phyloP scores from a whole-genome alignment of 352 stramenopile genomes.

The Phytophthora nicotianae region DNA sequence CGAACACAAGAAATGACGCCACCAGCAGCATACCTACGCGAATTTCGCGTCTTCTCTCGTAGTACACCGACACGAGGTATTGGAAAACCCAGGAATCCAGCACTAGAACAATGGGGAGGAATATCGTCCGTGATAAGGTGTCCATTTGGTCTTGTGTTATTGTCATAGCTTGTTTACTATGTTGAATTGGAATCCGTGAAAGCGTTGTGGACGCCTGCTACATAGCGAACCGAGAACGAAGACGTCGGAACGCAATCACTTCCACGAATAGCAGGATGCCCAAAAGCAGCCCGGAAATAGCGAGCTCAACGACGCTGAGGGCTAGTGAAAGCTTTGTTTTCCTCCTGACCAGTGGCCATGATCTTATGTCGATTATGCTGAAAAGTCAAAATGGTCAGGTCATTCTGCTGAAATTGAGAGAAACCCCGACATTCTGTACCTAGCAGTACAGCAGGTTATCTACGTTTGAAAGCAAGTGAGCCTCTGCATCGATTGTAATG shows the following conservation, averaged over 20 bases:
- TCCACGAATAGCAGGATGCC: neutral
- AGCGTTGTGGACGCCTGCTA: neutral
- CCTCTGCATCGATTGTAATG: no score
- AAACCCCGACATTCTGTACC: no score
- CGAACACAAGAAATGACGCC: neutral
- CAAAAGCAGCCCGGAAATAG: no score
- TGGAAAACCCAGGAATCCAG: constrained; percentile 41
- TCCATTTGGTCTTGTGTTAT: constrained; percentile 20
- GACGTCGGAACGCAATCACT: neutral
- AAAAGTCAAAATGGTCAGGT: no score
- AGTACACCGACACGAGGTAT: neutral
- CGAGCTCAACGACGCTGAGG: no score
- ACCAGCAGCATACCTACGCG: neutral
- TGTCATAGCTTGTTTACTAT: neutral
- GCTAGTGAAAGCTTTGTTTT: no score
- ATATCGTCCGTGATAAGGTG: constrained; percentile 13
- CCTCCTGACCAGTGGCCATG: no score
- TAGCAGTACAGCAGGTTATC: no score
- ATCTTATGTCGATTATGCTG: no score
- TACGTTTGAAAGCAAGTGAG: no score
- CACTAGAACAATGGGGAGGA: constrained; percentile 38
- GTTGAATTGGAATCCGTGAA: neutral
- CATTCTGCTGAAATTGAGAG: no score
- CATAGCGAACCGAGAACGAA: neutral
- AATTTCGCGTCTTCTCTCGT: neutral